These are phyloP conservation scores for Odonthalia washingtoniensis DNA, from an alignment of 31 red algal genomes.

Conservation along the genomic window DNA sequence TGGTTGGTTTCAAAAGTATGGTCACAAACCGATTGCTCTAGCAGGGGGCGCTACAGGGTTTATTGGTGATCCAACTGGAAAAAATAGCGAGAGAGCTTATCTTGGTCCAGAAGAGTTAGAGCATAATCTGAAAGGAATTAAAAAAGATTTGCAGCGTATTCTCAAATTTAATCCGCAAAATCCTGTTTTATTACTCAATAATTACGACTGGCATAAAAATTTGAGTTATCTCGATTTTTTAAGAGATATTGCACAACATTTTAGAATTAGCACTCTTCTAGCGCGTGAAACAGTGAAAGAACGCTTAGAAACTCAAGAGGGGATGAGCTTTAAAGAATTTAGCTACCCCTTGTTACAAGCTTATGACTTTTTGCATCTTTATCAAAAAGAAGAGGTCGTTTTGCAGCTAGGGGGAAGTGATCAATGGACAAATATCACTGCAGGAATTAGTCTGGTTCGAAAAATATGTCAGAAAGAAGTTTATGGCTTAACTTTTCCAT, in stretches of 20 bases:
- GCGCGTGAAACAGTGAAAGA: slow-evolving; percentile 60
- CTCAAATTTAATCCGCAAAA: slow-evolving; percentile 16
- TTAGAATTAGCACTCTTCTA: slow-evolving; percentile 71
- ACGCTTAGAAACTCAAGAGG: slow-evolving; percentile 63
- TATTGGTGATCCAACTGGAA: slow-evolving; percentile 86
- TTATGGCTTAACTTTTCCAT: slow-evolving; percentile 80
- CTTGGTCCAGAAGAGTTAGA: slow-evolving; percentile 48
- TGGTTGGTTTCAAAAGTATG: slow-evolving; percentile 67
- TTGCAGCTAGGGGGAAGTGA: slow-evolving; percentile 82
- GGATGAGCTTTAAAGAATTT: slow-evolving; percentile 86
- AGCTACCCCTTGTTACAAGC: slow-evolving; percentile 88
- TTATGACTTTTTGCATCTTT: slow-evolving; percentile 85
- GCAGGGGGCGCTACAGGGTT: slow-evolving; percentile 78
- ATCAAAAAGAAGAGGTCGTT: slow-evolving; percentile 39
- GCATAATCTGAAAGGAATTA: slow-evolving; percentile 60
- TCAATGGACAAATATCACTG: slow-evolving; percentile 90
- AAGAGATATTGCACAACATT: slow-evolving; percentile 72
- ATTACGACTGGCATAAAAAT: slow-evolving; percentile 68
- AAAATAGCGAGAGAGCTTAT: slow-evolving; percentile 62
- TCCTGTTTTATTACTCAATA: slow-evolving; percentile 60
- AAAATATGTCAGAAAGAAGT: slow-evolving; percentile 38
- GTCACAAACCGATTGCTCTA: slow-evolving; percentile 72
- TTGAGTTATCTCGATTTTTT: slow-evolving; percentile 82
- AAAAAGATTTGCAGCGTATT: slow-evolving; percentile 64
- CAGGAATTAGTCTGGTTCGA: slow-evolving; percentile 70